Evolutionary conservation across 257 asterid species (phyloP).

Genomic region (Cinchona pubescens): DNA sequence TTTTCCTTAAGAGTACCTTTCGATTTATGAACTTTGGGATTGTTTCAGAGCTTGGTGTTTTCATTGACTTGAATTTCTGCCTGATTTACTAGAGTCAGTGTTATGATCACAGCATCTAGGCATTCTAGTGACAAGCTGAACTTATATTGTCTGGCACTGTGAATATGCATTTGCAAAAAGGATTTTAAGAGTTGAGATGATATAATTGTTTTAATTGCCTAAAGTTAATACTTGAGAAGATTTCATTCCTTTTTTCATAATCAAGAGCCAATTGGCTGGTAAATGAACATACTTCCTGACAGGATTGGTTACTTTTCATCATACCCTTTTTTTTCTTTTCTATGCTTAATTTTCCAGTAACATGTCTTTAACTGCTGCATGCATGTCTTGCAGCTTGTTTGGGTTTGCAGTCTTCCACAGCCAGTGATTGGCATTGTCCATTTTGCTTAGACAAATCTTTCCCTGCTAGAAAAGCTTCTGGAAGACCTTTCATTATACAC

Average conservation of each 20-base stretch:
- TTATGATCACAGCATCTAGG: neutral
- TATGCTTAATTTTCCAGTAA: slow-evolving; percentile 2
- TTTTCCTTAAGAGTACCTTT: neutral
- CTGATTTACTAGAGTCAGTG: neutral
- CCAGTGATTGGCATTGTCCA: slow-evolving; percentile 74
- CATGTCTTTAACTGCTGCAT: slow-evolving; percentile 14
- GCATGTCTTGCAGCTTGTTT: slow-evolving; percentile 69
- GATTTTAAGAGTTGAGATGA: neutral
- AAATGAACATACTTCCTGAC: neutral
- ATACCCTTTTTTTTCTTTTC: neutral
- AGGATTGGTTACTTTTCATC: neutral
- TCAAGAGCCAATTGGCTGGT: neutral
- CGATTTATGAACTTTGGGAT: neutral
- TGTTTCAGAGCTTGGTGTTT: neutral
- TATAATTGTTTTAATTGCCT: neutral
- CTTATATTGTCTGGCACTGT: neutral
- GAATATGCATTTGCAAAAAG: neutral
- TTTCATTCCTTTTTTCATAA: neutral
- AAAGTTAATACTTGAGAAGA: neutral
- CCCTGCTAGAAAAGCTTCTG: slow-evolving; percentile 57
- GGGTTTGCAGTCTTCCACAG: slow-evolving; percentile 52
- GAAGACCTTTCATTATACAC: slow-evolving; percentile 64
- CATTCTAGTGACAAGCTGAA: neutral
- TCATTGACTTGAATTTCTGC: neutral
- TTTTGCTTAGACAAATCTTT: slow-evolving; percentile 67